Evolutionary conservation across 345 rosid genomes (phyloP), one percentile per base, ranked within the genome.

Genomic region (Erodium maritimum): DNA sequence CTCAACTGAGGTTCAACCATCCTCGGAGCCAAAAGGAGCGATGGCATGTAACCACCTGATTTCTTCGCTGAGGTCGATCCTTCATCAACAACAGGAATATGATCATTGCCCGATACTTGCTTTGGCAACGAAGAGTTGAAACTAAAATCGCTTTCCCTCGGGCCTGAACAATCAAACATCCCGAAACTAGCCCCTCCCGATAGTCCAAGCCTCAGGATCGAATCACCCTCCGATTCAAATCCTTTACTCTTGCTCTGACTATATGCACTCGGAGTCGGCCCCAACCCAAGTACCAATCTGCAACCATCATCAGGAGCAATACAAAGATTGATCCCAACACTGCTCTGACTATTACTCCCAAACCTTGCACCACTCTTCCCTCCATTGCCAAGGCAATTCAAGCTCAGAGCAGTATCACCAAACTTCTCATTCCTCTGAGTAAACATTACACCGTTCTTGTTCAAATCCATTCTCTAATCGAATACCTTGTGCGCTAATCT

Each of bases 1-100:
- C 71, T 79, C 59, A 58, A 66, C 51, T 77, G 84, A 48, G 75
- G 66, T 34, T 55, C 58, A 37, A 72, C 79, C 50, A 72, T 63
- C 65, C 80, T 77, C 52, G 95, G 82, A 65, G 83, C 91, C 61
- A 85, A 77, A 56, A 88, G 85, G 69, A 93, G 95, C 1, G 91
- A 80, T 58, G 87, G 80, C 88, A 93, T 86, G 68, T 80, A 88
- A 52, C 95, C 95, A 67, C 95, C 96, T 23, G 90, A 86, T 67
- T 79, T 86, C 78, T 85, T 93, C 12, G 99, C 94, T 0, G 96
- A 84, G 17, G 99, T 86, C 16, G 99, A 93, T 56, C 96, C 96
- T 63, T 88, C 99, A 9, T 88, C 99, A 29, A 87, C 82, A 57
- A 70, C 81, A 65, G 88, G 88, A 57, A 86, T 64, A 56, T 63